These are phyloP conservation scores for Leishmania gerbilli DNA, from an alignment of 208 protist genomes.

Conservation along the genomic window DNA sequence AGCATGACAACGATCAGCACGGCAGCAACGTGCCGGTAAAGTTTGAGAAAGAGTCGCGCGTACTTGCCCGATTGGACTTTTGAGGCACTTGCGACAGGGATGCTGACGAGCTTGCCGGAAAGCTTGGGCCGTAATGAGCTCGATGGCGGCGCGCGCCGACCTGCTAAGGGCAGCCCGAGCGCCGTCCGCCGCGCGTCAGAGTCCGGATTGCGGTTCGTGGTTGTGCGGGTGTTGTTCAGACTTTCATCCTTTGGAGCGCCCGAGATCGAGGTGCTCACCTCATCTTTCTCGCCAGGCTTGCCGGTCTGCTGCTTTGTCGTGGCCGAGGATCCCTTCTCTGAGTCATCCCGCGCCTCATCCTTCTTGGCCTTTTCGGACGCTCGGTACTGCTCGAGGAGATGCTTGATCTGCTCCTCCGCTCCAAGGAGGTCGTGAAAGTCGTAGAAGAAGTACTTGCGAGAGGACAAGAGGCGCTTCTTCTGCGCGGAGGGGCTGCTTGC, in stretches of 20 bases:
- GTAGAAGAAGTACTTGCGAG: constrained; percentile 71
- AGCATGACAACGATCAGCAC: constrained; percentile 34
- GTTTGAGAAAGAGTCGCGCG: background rate
- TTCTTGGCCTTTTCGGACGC: constrained; percentile 16
- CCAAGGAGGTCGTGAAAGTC: constrained; percentile 79
- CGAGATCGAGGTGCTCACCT: constrained; percentile 15
- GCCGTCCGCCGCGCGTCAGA: constrained; percentile 9
- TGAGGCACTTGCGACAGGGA: background rate
- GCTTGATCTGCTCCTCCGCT: constrained; percentile 51
- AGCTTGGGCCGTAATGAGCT: constrained; percentile 6
- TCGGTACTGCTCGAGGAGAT: constrained; percentile 39
- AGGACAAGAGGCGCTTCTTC: constrained; percentile 24
- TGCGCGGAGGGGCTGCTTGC: constrained; percentile 10
- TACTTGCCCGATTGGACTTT: background rate
- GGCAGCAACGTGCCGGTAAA: constrained; percentile 20
- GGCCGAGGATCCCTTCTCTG: constrained; percentile 22
- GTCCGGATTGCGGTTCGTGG: constrained; percentile 11
- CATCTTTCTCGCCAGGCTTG: constrained; percentile 24
- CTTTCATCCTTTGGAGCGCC: constrained; percentile 31
- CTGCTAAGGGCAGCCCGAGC: constrained; percentile 11
- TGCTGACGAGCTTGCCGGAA: constrained; percentile 3
- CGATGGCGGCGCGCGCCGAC: constrained; percentile 16
- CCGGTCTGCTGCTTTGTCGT: constrained; percentile 14
- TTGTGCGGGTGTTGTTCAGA: constrained; percentile 26
- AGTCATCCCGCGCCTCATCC: constrained; percentile 23